A percentile compares a stretch with the other conserved stretches of the same genome.
phyloP scores from a whole-genome alignment of 495 filamentous ascomycete genomes.

The Pyrenopolyporus hunteri region DNA sequence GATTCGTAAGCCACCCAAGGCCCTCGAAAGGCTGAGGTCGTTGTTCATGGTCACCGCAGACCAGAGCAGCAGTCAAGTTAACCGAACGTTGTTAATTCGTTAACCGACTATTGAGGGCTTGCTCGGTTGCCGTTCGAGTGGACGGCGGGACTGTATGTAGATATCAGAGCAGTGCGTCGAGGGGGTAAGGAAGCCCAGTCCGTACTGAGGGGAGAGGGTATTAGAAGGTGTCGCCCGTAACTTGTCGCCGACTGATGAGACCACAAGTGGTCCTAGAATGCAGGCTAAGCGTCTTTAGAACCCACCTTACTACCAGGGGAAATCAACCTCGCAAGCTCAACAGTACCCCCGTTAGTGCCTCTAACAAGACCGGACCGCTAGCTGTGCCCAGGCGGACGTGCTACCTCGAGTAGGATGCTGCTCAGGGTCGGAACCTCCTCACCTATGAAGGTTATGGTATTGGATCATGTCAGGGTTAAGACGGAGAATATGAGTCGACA shows the following conservation, averaged over 20 bases:
- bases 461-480: conserved; percentile 9
- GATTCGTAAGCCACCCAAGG: conserved; percentile 92
- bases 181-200: conserved; percentile 1
- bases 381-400: conserved; percentile 1
- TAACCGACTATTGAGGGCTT: conserved; percentile 24
- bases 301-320: conserved; percentile 1
- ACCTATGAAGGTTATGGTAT: conserved; percentile 17
- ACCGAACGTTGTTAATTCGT: background rate
- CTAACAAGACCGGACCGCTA: conserved; percentile 25
- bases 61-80: background rate
- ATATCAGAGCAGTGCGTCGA: conserved; percentile 18
- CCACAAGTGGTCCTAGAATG: conserved; percentile 19
- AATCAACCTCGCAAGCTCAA: conserved; percentile 1
- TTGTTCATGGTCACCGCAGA: conserved; percentile 71
- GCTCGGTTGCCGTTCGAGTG: background rate
- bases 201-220: conserved; percentile 18
- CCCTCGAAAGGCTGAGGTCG: conserved; percentile 90
- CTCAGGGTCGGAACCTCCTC: background rate
- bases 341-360: conserved; percentile 6
- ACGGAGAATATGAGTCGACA: background rate
- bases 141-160: conserved; percentile 11
- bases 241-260: conserved; percentile 21
- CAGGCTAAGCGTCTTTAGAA: background rate
- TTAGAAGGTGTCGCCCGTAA: conserved; percentile 12
- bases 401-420: conserved; percentile 2